A percentile compares a stretch with the other conserved stretches of the same genome.
These are phyloP conservation scores for Suillus plorans DNA, from an alignment of 768 basidiomycete species.

Conservation along the genomic window DNA sequence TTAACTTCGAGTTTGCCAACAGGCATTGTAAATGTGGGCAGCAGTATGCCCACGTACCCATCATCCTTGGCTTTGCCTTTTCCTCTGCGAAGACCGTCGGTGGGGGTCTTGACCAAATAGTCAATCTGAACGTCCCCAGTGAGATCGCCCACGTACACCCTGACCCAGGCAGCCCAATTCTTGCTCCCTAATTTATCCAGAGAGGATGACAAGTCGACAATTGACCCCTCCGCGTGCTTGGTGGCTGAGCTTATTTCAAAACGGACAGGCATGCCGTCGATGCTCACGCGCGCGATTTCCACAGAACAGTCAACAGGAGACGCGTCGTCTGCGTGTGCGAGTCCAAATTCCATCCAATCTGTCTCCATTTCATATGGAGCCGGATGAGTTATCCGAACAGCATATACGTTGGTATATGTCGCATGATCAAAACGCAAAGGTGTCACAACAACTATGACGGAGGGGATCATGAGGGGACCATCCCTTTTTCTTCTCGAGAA, in stretches of 20 bases:
- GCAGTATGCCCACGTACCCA: slow-evolving; percentile 44
- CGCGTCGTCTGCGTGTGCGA: slow-evolving; percentile 43
- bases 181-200: slow-evolving; percentile 56
- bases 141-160: slow-evolving; percentile 51
- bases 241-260: slow-evolving; percentile 50
- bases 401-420: slow-evolving; percentile 48
- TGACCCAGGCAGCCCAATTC: slow-evolving; percentile 67
- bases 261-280: slow-evolving; percentile 65
- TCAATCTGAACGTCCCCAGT: slow-evolving; percentile 58
- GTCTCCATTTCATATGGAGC: slow-evolving; percentile 58
- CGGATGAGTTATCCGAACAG: slow-evolving; percentile 55
- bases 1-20: slow-evolving; percentile 65
- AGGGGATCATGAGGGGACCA: slow-evolving; percentile 62
- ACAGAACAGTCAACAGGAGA: slow-evolving; percentile 32
- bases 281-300: slow-evolving; percentile 56
- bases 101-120: slow-evolving; percentile 53
- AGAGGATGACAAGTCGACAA: slow-evolving; percentile 37
- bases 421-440: slow-evolving; percentile 36
- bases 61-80: slow-evolving; percentile 37
- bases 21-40: slow-evolving; percentile 75
- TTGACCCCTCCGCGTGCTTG: slow-evolving; percentile 34
- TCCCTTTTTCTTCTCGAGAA: slow-evolving; percentile 44
- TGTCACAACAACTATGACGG: slow-evolving; percentile 52
- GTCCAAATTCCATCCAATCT: slow-evolving; percentile 78
- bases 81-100: slow-evolving; percentile 23